Conservation (phyloP, 2,329 filamentous ascomycete species). For the Aspergillus sergii region DNA sequence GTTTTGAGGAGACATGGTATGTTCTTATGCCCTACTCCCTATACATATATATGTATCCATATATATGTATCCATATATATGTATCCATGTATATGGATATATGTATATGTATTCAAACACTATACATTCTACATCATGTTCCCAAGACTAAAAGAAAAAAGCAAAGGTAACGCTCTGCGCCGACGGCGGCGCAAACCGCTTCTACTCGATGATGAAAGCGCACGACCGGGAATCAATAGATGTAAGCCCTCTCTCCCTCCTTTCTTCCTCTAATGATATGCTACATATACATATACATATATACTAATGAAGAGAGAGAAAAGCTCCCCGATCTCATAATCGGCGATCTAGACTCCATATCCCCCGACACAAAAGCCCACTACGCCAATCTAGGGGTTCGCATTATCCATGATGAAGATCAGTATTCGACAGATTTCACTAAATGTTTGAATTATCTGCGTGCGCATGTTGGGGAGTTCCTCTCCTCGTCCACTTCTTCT, state of each 20-base stretch:
- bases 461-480: conserved; percentile 29
- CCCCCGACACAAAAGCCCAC: conserved; percentile 62
- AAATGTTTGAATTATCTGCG: conserved; percentile 73
- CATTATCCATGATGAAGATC: conserved; percentile 73
- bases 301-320: neutral
- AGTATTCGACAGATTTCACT: conserved; percentile 87
- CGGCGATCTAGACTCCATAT: conserved; percentile 88
- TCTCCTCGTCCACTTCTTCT: conserved; percentile 8
- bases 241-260: conserved; percentile 28
- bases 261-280: neutral
- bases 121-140: too few species aligned
- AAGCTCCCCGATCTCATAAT: conserved; percentile 72
- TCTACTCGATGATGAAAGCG: conserved; percentile 56
- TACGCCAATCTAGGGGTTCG: conserved; percentile 64
- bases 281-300: conserved; percentile 5
- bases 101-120: too few species aligned
- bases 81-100: too few species aligned
- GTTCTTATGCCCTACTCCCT: neutral
- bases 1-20: conserved; percentile 42
- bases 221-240: conserved; percentile 32
- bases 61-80: too few species aligned
- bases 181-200: conserved; percentile 85
- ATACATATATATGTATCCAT: too few species aligned
- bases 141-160: conserved; percentile 32
- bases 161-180: conserved; percentile 74